Evolutionary conservation across 2,329 filamentous ascomycete genomes (phyloP), one percentile per base, ranked within the genome.

Genomic region (Colletotrichum tropicale): DNA sequence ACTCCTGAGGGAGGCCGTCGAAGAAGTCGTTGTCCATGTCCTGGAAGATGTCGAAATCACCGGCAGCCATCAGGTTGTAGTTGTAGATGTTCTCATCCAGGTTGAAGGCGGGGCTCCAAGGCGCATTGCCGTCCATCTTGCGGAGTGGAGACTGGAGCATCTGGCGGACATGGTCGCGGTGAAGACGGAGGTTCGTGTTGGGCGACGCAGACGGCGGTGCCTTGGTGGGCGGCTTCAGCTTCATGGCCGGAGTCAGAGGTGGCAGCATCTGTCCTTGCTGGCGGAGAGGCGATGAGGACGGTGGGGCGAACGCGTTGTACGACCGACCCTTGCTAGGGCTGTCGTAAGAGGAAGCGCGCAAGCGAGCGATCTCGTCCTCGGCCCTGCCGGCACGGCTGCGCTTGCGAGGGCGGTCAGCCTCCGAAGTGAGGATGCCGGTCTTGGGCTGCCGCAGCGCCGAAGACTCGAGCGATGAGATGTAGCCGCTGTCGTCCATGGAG

Each of bases 381-480:
- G 97, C 97, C 76, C 96, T 94, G 62, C 72, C 72, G 12, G 72
- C 71, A 34, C 77, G 77, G 52, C 48, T 68, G 76, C 95, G 94
- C 87, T 96, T 98, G 71, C 92, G 91, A 66, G 94, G 94, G n/a
- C 93, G 93, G 79, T 96, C 94, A 68, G 93, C 91, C 80, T 98
- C 96, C 0, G 95, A 96, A 6, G 93, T 95, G 58, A 95, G 89
- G 21, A 95, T 88, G 72, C 91, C 88, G 18, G 87, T 87, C 76
- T 91, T 88, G 78, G 91, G 90, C 64, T 94, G 93, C 75, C 96
- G 92, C 83, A 95, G 91, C 16, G 91, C 95, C 0, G 97, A 98
- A 4, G 97, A 98, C 80, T 98, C 96, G 21, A 98, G 90, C 0
- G 96, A 98, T 2, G 97, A 98, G 83, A 98, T 98, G 85, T 98